Evolutionary conservation across 2,329 filamentous ascomycete species (phyloP), one percentile per base, ranked within the genome.

Genomic region (Aureobasidium sp.): DNA sequence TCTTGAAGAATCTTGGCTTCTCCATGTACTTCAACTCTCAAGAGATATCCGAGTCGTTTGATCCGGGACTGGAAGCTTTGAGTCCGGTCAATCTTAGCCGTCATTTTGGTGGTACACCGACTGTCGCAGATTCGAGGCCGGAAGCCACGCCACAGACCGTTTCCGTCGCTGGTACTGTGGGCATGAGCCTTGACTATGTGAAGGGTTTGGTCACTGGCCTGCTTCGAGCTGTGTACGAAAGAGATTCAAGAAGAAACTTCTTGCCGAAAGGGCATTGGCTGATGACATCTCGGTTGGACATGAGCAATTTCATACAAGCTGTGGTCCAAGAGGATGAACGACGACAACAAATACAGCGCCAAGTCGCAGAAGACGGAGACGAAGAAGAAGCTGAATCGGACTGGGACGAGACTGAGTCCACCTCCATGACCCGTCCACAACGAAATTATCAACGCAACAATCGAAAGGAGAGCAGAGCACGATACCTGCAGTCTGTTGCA

Each of bases 1-100:
- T 97, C 61, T 73, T 98, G 25, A 96, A 96, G 65, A 93, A 95
- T 58, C 74, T 97, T 5, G 86, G 88, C 0, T 97, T 97, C 61
- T 84, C 87, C 0, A 75, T 96, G 47, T 91, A 95, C 67, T 95
- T 91, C 74, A 85, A 91, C 62, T 79, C 85, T 7, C 78, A 81
- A 2, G 86, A 91, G 54, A 72, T 86, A 52, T 48, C 56, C 10
- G 53, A 39, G 14, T 55, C 51, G 4, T 44, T 49, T 10, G 50
- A 57, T 25, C 35, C 49, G 2, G 22, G 35, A 11, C 38, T 35
- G 3, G 53, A 57, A 27, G 22, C 30, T 5, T 19, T 57, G 17
- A 56, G 48, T 30, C 25, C 38, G 12, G 49, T 32, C 17, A 59
- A 53, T 27, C 37, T 63, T 5, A 60, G 70, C n/a, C 69, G 62